phyloP scores from a whole-genome alignment of 1,284 basidiomycete genomes.

The Psilocybe mexicana region DNA sequence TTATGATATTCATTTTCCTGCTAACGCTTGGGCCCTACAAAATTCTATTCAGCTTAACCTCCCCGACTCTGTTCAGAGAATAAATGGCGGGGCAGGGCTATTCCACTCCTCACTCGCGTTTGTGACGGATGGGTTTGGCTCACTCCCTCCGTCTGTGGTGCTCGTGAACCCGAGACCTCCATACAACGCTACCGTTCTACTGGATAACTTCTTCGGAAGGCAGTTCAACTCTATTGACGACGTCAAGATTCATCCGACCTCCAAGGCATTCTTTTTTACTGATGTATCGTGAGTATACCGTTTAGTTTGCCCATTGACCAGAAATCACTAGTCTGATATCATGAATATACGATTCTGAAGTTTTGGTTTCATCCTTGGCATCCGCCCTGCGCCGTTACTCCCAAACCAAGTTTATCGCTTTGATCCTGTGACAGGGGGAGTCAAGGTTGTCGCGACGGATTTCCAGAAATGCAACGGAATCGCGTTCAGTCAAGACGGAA shows the following conservation, averaged over 20 bases:
- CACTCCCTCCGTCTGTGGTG: constrained; percentile 59
- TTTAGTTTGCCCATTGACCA: neutral
- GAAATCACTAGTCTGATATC: neutral
- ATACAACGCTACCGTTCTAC: constrained; percentile 59
- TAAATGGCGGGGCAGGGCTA: neutral
- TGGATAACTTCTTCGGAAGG: constrained; percentile 73
- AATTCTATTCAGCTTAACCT: neutral
- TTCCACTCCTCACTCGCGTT: neutral
- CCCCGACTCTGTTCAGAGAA: neutral
- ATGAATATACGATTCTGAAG: constrained; percentile 30
- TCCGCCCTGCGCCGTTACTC: constrained; percentile 62
- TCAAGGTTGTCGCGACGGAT: constrained; percentile 43
- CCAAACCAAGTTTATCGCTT: constrained; percentile 76
- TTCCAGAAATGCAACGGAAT: constrained; percentile 50
- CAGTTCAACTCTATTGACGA: constrained; percentile 85
- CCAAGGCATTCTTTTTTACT: constrained; percentile 66
- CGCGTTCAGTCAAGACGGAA: constrained; percentile 67
- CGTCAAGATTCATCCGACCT: constrained; percentile 64
- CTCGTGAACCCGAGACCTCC: constrained; percentile 65
- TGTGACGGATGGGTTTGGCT: constrained; percentile 35
- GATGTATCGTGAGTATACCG: constrained; percentile 57
- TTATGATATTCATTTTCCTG: neutral
- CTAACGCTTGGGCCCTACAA: neutral
- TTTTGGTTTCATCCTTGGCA: constrained; percentile 62
- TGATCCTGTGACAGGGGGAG: constrained; percentile 58